Evolutionary conservation across 1,284 basidiomycete species (phyloP), one percentile per base, ranked within the genome.

Genomic region (Meripilus lineatus): DNA sequence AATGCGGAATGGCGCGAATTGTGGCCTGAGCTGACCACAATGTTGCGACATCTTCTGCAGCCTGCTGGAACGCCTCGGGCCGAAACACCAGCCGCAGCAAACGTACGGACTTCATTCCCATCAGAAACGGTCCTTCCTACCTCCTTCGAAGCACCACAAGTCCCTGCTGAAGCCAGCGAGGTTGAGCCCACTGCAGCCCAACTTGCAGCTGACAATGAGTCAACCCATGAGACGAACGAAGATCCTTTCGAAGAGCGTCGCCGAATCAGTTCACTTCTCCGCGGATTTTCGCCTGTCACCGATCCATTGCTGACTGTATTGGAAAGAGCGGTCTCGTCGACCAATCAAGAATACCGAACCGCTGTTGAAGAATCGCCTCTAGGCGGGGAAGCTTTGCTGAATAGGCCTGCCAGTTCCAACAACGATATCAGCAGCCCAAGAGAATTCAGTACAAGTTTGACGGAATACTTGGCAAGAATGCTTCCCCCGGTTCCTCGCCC

Each of bases 351-450:
- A 33, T 42, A 45, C 42, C 14, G 32, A 10, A 46, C 47, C n/a
- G 46, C 49, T 21, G 51, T 50, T 18, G 42, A 44, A n/a, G 58
- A 56, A 32, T 61, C 62, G 2, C 61, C 62, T 5, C 48, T 64
- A 24, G 59, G 57, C 5, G 54, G 54, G 15, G 62, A 63, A 45
- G 57, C 62, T 0, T 51, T 65, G n/a, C 49, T 65, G 22, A 56
- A 56, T 40, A 51, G 56, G 22, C 61, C 63, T 0, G 42, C 45
- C 44, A 20, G 39, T 39, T 40, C 53, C 33, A 10, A 22, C 50
- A 44, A 42, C 42, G 42, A 26, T 33, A 18, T 28, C 38, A 18
- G 14, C 11, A 42, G 33, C 14, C 26, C 45, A n/a, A 42, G 37
- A 14, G 43, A 26, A 20, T 32, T 28, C 17, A 24, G 32, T 18